Evolutionary conservation across 805 yeast species (phyloP).

Genomic region (Candida fluviatilis): DNA sequence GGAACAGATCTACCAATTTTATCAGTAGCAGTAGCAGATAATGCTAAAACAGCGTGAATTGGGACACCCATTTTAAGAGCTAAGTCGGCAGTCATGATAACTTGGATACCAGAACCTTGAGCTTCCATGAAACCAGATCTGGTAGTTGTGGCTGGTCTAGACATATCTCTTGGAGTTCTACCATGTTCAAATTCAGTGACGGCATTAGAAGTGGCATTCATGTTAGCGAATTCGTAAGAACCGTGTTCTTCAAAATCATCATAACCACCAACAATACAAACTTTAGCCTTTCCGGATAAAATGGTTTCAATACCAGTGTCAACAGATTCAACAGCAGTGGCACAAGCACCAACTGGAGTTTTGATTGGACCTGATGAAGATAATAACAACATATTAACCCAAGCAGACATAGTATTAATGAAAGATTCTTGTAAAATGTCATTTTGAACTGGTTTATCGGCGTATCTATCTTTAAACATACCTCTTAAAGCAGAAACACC

Average conservation of each 20-base stretch:
- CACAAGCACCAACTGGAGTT: conserved; percentile 99
- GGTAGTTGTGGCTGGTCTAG: conserved; percentile 94
- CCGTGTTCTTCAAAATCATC: conserved; percentile 99
- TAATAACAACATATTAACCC: conserved; percentile 97
- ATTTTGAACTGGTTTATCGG: conserved; percentile 92
- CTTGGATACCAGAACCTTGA: conserved; percentile 98
- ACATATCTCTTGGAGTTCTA: conserved; percentile 97
- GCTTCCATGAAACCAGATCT: conserved; percentile 99
- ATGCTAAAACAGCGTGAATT: conserved; percentile 89
- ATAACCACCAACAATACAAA: conserved; percentile 97
- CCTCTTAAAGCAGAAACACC: conserved; percentile 97
- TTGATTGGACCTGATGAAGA: conserved; percentile 98
- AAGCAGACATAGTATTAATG: conserved; percentile 98
- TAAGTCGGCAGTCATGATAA: conserved; percentile 89
- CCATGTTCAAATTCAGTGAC: conserved; percentile 87
- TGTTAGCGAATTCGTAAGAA: conserved; percentile 94
- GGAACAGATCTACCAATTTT: conserved; percentile 99
- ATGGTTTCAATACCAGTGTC: conserved; percentile 95
- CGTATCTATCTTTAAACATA: conserved; percentile 93
- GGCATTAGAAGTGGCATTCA: conserved; percentile 97
- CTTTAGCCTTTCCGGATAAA: conserved; percentile 88
- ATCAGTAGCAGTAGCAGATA: conserved; percentile 96
- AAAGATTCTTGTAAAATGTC: conserved; percentile 97
- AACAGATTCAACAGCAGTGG: conserved; percentile 96
- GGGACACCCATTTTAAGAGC: conserved; percentile 99